phyloP scores from a whole-genome alignment of 805 yeast species.

The Pichia manshurica region DNA sequence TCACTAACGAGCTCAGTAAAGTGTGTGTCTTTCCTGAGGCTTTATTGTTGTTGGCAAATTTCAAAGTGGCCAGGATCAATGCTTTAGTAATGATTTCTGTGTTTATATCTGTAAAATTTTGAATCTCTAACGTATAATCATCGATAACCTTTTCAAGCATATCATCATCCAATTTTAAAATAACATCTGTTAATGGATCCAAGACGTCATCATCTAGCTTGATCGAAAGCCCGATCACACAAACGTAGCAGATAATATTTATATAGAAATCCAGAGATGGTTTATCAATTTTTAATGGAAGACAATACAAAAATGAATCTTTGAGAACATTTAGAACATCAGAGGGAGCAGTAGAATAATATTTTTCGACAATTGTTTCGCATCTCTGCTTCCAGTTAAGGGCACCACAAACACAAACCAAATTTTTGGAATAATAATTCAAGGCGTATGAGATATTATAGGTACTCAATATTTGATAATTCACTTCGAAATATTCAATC shows the following conservation, averaged over 20 bases:
- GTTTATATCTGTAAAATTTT: conserved; percentile 3
- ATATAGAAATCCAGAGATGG: conserved; percentile 15
- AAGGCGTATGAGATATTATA: conserved; percentile 35
- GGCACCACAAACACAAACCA: conserved; percentile 48
- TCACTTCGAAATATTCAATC: conserved; percentile 18
- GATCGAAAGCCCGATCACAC: conserved; percentile 12
- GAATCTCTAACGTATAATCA: conserved; percentile 4
- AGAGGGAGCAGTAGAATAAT: conserved; percentile 29
- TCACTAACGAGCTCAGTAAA: conserved; percentile 1
- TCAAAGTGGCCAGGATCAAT: conserved; percentile 1
- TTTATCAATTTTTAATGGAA: conserved; percentile 16
- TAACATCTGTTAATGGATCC: conserved; percentile 6
- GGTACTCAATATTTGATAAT: conserved; percentile 15
- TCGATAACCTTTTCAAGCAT: conserved; percentile 5
- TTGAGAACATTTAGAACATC: conserved; percentile 19
- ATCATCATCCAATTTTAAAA: conserved; percentile 7
- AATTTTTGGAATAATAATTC: conserved; percentile 41
- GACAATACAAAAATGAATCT: conserved; percentile 16
- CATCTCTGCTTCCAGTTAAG: conserved; percentile 48
- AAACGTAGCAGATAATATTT: conserved; percentile 16
- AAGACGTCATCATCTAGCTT: conserved; percentile 10
- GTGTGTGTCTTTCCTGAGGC: neutral
- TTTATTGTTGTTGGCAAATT: neutral
- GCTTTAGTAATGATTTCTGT: conserved; percentile 2
- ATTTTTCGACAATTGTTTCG: conserved; percentile 38